These are phyloP conservation scores for Tulasnella sp. DNA, from an alignment of 768 basidiomycete species.

Conservation along the genomic window DNA sequence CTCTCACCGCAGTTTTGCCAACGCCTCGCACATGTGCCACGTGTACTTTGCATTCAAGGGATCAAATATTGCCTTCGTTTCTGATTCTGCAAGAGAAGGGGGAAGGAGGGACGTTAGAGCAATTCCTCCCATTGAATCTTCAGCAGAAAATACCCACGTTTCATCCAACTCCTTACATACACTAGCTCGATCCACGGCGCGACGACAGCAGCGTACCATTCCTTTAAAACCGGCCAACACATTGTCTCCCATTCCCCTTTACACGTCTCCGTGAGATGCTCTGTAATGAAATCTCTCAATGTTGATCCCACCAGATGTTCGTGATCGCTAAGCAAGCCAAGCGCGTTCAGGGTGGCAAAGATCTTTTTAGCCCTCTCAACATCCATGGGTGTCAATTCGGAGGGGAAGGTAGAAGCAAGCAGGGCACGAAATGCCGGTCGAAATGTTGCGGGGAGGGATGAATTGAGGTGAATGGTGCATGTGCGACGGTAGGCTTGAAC, in stretches of 20 bases:
- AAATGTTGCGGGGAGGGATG: conserved; percentile 14
- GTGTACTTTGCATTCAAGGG: conserved; percentile 78
- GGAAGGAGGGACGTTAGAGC: conserved; percentile 30
- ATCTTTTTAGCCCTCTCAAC: conserved; percentile 55
- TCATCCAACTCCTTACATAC: conserved; percentile 57
- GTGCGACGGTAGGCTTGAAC: conserved; percentile 1
- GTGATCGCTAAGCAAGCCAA: conserved; percentile 73
- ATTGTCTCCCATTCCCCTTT: conserved; percentile 57
- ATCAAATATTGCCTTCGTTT: conserved; percentile 48
- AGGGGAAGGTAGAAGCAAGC: conserved; percentile 60
- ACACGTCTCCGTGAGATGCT: conserved; percentile 57
- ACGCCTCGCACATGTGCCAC: conserved; percentile 83
- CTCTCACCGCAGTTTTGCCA: conserved; percentile 72
- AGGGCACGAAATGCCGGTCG: conserved; percentile 53
- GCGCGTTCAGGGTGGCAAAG: conserved; percentile 47
- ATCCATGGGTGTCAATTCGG: conserved; percentile 56
- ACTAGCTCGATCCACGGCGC: conserved; percentile 79
- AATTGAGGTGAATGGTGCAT: conserved; percentile 13
- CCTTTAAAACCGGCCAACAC: conserved; percentile 48
- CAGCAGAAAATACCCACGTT: conserved; percentile 32
- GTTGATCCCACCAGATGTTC: conserved; percentile 54
- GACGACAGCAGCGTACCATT: conserved; percentile 72
- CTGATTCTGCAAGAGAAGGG: conserved; percentile 20
- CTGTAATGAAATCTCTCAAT: conserved; percentile 28
- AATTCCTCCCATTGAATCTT: conserved; percentile 10